Evolutionary conservation across 2,329 filamentous ascomycete species (phyloP).

Genomic region (Botrytis cinerea): DNA sequence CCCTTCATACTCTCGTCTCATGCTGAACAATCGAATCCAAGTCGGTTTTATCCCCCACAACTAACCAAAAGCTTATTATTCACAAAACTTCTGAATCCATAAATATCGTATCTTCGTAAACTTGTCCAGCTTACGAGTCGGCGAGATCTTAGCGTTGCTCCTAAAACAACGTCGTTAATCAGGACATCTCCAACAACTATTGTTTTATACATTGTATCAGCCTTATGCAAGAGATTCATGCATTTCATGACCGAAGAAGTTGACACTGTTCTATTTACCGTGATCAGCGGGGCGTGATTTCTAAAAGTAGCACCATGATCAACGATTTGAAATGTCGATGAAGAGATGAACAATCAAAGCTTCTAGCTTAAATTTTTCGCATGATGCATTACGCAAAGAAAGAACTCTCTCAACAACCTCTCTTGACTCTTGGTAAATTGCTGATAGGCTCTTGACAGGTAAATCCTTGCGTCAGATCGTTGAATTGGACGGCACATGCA

Average conservation of each 20-base stretch:
- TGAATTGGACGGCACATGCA: slow-evolving; percentile 1
- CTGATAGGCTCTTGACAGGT: slow-evolving; percentile 8
- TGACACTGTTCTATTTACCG: neutral
- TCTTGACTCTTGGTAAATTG: neutral
- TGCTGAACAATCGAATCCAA: slow-evolving; percentile 14
- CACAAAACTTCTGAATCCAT: neutral
- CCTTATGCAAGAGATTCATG: slow-evolving; percentile 21
- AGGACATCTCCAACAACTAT: slow-evolving; percentile 18
- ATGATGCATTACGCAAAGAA: slow-evolving; percentile 13
- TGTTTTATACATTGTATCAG: slow-evolving; percentile 23
- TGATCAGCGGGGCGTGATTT: slow-evolving; percentile 4
- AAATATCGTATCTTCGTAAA: slow-evolving; percentile 1
- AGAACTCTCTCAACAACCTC: neutral
- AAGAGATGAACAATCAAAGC: slow-evolving; percentile 21
- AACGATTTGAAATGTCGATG: slow-evolving; percentile 8
- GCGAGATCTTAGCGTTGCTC: slow-evolving; percentile 2
- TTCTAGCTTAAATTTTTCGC: neutral
- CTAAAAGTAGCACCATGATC: slow-evolving; percentile 12
- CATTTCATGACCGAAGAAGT: neutral
- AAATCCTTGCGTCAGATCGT: slow-evolving; percentile 23
- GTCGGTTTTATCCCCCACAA: neutral
- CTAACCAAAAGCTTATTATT: neutral
- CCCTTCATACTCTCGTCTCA: slow-evolving; percentile 18
- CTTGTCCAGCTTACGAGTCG: slow-evolving; percentile 4
- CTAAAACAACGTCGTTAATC: neutral